Evolutionary conservation across 805 yeast species (phyloP), one percentile per base, ranked within the genome.

Genomic region (Ogataea methylovora): DNA sequence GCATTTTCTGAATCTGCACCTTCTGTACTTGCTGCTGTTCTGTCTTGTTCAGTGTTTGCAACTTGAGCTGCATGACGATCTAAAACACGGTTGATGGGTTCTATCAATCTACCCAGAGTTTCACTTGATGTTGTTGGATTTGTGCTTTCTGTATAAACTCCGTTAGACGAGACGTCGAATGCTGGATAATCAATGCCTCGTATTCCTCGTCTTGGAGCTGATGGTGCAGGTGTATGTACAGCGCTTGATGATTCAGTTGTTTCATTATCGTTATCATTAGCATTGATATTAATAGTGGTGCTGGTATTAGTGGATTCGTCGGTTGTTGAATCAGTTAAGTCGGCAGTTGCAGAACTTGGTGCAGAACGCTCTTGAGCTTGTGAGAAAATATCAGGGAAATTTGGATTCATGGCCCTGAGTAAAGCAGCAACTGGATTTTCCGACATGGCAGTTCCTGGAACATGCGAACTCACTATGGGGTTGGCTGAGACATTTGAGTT

Each of bases 181-280:
- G 61, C 61, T 5, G 65, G 63, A 33, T 41, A 54, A 33, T 59
- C 63, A 12, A 58, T 16, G 2, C 63, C 63, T 27, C 61, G 45
- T n/a, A 52, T 36, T 1, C 55, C 56, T 28, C 32, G 25, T 33
- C 37, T 16, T 26, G n/a, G n/a, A n/a, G n/a, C n/a, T n/a, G 10
- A 17, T 18, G 26, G 32, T 2, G 24, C 19, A 13, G 22, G 6
- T 13, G 13, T 8, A 15, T 4, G 30, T 16, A 33, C 13, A 27
- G 27, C 12, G 15, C 27, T 4, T 35, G 29, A 14, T 10, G 22
- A 9, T 20, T 29, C 14, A 4, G 36, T 17, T 25, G 38, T 21
- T 25, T 21, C 16, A 13, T 26, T 13, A 25, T n/a, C n/a, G n/a
- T n/a, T n/a, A n/a, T n/a, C n/a, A n/a, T n/a, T n/a, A n/a, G n/a